Evolutionary conservation across 352 stramenopile species (phyloP), one percentile per base, ranked within the genome.

Genomic region (Phytophthora crassamura): DNA sequence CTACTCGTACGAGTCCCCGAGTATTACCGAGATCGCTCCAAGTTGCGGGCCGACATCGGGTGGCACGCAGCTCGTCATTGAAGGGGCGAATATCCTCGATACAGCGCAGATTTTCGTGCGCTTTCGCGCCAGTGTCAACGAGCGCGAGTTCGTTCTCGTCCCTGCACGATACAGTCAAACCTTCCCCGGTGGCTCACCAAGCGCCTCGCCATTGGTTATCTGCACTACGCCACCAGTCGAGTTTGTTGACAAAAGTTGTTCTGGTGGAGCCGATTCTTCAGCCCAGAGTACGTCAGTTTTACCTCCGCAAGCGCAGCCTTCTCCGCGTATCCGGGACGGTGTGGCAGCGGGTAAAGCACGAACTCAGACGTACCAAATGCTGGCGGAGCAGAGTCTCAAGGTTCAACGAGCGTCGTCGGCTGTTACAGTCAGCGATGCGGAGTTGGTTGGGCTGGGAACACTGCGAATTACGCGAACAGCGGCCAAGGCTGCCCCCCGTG

Each of bases 31-130:
- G 28, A 74, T 92, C 7, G 64, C 62, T 11, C 84, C 84, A 2
- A 84, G 60, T n/a, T 92, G 84, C 34, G 84, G 82, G 2, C 84
- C 84, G 5, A 78, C 69, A 3, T 80, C 70, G 2, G 84, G 84
- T 3, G 74, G 67, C 1, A 90, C 84, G 1, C 77, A 70, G 18
- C 50, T 92, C 15, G 80, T 92, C 2, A 83, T 92, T 32, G 80
- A 90, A 63, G 74, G 67, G 3, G 64, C 64, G 0, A 89, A 89
- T 38, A 69, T 92, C n/a, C 30, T 92, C 2, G 80, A 92, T 41
- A 92, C 84, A 0, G 84, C 82, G 0, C 84, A 92, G 42, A 86
- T 92, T 22, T 92, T 92, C 41, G 84, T 90, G n/a, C 78, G 84
- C 7, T 90, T 92, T 32, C 76, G 84, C 14, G 89, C 78, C 6